Evolutionary conservation across 2,329 filamentous ascomycete species (phyloP), one percentile per base, ranked within the genome.

Genomic region (Xylariaceae sp.): DNA sequence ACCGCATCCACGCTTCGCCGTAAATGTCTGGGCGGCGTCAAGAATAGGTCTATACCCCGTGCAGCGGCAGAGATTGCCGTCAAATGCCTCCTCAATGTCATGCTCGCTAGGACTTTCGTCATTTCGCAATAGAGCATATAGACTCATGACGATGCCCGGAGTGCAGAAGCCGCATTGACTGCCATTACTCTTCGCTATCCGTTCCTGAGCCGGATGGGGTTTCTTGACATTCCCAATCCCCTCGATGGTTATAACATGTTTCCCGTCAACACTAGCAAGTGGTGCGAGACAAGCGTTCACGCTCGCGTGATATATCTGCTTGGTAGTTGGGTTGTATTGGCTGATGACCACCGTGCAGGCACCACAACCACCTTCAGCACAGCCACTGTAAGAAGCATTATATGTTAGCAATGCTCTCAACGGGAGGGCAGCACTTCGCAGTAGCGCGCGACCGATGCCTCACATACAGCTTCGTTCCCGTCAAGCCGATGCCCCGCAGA

Each of bases 231-330:
- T 89, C 8, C 94, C 94, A 65, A 99, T 96, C 5, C 94, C 94
- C 73, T 99, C 94, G 41, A 99, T 86, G 2, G 94, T 99, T 68
- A 99, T 91, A 67, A 97, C 90, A 80, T 99, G 94, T 71, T 99
- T 99, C 44, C 94, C 94, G 70, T 97, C 94, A 43, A 97, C 82
- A 65, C 91, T 95, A 62, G 91, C 88, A 46, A 99, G 79, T 5
- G 94, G 94, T 8, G 94, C 92, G 50, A 99, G 78, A 70, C 94
- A 99, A 42, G 94, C 94, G 70, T 99, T 99, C 56, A 97, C 89
- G 51, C 89, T 95, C 54, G 94, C 94, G 76, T 99, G 92, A 68
- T 97, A 97, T 64, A 97, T 89, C 69, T 88, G 82, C 66, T 89
- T 89, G 4, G 91, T 96, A 3, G 90, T 95, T 1, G 91, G 91